phyloP scores from a whole-genome alignment of 2,329 filamentous ascomycete species.

The Pseudonectria buxi region DNA sequence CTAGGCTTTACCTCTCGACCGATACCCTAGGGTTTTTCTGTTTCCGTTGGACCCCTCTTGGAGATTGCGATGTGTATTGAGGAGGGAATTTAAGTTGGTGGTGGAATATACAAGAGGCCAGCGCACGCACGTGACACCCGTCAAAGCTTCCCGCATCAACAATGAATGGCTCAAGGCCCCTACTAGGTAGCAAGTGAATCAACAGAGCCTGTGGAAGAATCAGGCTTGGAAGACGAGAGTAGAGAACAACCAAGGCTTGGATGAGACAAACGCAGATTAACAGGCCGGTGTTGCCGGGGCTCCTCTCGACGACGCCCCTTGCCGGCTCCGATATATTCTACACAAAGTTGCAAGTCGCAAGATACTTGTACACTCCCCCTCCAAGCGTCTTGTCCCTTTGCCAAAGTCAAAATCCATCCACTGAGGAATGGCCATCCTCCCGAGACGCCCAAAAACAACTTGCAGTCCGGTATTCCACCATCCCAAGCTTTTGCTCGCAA shows the following conservation, averaged over 20 bases:
- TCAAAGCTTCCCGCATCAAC: no score
- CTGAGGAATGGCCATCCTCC: slow-evolving; percentile 19
- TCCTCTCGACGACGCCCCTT: no score
- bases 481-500: slow-evolving; percentile 22
- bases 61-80: not conserved
- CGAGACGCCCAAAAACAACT: slow-evolving; percentile 21
- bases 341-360: slow-evolving; percentile 11
- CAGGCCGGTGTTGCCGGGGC: no score
- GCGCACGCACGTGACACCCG: no score
- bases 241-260: no score
- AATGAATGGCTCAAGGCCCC: no score
- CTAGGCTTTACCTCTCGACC: no score
- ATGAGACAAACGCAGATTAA: no score
- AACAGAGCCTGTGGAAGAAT: not conserved
- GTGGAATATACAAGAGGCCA: no score
- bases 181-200: not conserved
- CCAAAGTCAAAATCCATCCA: slow-evolving; percentile 16
- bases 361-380: slow-evolving; percentile 12
- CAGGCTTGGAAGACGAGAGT: no score
- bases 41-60: no score
- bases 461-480: slow-evolving; percentile 16
- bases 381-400: slow-evolving; percentile 11
- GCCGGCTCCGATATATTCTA: slow-evolving; percentile 18
- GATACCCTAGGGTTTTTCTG: not conserved
- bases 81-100: no score